A percentile compares a stretch with the other conserved stretches of the same genome.
These are phyloP conservation scores for Candida sithepensis DNA, from an alignment of 805 yeast species.

Conservation along the genomic window DNA sequence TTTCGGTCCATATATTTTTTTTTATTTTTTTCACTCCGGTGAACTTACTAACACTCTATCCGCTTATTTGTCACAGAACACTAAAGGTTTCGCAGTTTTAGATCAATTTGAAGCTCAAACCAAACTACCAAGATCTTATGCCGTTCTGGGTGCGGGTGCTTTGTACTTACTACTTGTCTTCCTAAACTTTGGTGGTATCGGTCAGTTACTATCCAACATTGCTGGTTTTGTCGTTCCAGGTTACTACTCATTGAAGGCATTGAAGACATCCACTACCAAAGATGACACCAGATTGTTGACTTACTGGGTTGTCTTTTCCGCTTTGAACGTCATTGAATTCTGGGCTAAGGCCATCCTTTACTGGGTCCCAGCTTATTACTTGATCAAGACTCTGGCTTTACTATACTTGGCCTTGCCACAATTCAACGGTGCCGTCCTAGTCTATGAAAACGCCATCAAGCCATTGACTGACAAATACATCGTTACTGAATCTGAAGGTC, in stretches of 20 bases:
- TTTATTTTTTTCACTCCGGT: background rate
- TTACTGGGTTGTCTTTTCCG: slow-evolving; percentile 98
- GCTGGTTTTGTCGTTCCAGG: slow-evolving; percentile 92
- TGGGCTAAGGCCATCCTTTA: slow-evolving; percentile 91
- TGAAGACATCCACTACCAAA: slow-evolving; percentile 59
- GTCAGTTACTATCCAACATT: slow-evolving; percentile 87
- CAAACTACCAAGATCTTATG: slow-evolving; percentile 79
- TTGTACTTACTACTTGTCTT: slow-evolving; percentile 76
- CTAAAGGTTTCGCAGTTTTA: slow-evolving; percentile 26
- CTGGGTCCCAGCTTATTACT: slow-evolving; percentile 96
- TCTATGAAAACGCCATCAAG: slow-evolving; percentile 61
- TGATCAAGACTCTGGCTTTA: slow-evolving; percentile 84
- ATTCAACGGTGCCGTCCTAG: slow-evolving; percentile 77
- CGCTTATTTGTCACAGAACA: slow-evolving; percentile 15
- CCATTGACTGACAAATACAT: slow-evolving; percentile 56
- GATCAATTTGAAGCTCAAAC: slow-evolving; percentile 41
- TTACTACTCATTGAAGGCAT: slow-evolving; percentile 79
- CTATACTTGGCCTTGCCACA: slow-evolving; percentile 85
- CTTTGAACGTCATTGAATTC: slow-evolving; percentile 86
- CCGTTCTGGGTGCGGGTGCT: slow-evolving; percentile 60
- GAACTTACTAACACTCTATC: background rate
- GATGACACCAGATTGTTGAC: slow-evolving; percentile 90
- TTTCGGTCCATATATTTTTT: too few relatives aligned
- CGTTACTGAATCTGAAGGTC: slow-evolving; percentile 16
- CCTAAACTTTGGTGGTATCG: slow-evolving; percentile 90